Evolutionary conservation across 345 rosid genomes (phyloP), one percentile per base, ranked within the genome.

Genomic region (Gossypium ekmanianum): DNA sequence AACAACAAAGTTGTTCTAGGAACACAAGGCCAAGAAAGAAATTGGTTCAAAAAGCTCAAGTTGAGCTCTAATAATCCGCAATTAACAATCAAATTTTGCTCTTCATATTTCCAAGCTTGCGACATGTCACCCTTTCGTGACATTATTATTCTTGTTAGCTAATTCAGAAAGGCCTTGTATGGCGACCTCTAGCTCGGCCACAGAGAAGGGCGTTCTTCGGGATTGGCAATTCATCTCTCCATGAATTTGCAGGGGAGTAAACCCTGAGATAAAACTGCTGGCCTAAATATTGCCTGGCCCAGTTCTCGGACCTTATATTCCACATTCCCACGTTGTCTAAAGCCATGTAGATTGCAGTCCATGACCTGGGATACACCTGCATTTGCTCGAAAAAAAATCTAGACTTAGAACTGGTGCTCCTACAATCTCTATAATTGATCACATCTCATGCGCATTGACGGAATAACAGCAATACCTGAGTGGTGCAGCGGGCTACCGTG

Each of bases 271-370:
- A 94, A 57, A 91, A 86, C 45, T 92, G 97, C 81, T 94, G 97
- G 3, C 97, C 98, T 20, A 91, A 81, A 71, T 94, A 92, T 77
- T 92, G 98, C 58, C 97, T 82, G 5, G 91, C 93, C 98, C 97
- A 94, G 57, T 81, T 83, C 87, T 94, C 94, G 2, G 95, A 84
- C 82, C 97, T 85, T 78, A 94, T 67, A 89, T 94, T 92, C 98
- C 98, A 94, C 98, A 92, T 92, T 1, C 98, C 97, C 43, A 91
- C 98, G 48, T 92, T 94, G 84, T 94, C 97, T 58, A 94, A 83
- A 7, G 98, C 90, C 29, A 94, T 77, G 80, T 90, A 91, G 61
- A 94, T 84, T 0, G 97, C 97, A 0, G 95, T 89, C 98, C 98
- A 94, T 47, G 98, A 76, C 68, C 71, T 90, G 2, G 98, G 98